These are phyloP conservation scores for Amauroascus verrucosus DNA, from an alignment of 2,329 filamentous ascomycete genomes.

Conservation along the genomic window DNA sequence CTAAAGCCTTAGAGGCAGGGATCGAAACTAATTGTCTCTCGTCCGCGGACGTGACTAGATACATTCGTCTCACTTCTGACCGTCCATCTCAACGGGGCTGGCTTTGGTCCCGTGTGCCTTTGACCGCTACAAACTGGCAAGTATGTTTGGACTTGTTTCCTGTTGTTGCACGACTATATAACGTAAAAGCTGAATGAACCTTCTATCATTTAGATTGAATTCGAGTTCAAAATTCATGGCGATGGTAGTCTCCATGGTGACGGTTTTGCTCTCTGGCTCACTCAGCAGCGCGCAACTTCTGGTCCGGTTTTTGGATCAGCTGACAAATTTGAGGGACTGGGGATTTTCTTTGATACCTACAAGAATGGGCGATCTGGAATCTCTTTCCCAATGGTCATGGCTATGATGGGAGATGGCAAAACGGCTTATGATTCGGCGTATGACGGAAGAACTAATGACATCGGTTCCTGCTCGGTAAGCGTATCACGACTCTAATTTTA, in stretches of 20 bases:
- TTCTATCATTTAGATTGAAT: conserved; percentile 52
- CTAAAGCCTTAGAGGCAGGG: not conserved
- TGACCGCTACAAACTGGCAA: conserved; percentile 98
- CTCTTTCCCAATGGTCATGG: conserved; percentile 97
- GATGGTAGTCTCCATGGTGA: conserved; percentile 86
- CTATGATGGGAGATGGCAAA: conserved; percentile 88
- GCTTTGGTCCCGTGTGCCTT: conserved; percentile 84
- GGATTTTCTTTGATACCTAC: conserved; percentile 96
- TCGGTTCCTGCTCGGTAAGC: conserved; percentile 77
- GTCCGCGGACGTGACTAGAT: conserved; percentile 44
- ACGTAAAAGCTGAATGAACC: not conserved
- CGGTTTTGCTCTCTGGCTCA: conserved; percentile 96
- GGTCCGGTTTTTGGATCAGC: conserved; percentile 80
- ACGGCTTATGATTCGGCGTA: conserved; percentile 85
- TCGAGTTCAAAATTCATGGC: conserved; percentile 91
- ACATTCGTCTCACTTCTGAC: conserved; percentile 86
- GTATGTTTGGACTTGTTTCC: conserved; percentile 29
- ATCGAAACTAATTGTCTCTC: not conserved
- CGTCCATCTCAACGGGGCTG: conserved; percentile 82
- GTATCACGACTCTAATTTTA: not conserved
- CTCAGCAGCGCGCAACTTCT: conserved; percentile 71
- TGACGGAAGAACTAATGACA: conserved; percentile 85
- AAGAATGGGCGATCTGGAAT: conserved; percentile 97
- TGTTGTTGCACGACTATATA: not conserved
- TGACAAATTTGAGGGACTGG: conserved; percentile 87